Base-by-base conservation (phyloP, 208 protist species). In the Wallacemonas sp. region DNA sequence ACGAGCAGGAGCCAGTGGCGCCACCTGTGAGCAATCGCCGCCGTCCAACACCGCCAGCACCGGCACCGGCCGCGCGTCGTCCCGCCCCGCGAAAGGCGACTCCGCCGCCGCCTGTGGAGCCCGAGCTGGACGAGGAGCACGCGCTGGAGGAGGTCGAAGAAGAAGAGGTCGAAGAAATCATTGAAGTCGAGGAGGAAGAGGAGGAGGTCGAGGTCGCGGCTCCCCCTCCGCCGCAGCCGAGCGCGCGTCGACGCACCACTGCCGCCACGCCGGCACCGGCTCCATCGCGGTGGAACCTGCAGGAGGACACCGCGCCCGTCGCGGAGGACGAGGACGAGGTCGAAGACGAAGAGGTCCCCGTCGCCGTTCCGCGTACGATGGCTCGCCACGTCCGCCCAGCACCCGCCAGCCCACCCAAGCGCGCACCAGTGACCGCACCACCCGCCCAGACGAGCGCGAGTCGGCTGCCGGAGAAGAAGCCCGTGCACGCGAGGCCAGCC, bases 81-180 rank as follows among this genome's bases (percentile, higher is more conserved):
- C 36, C 36, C 36, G 48, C 22, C 8, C 7, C 44, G 18, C 48
- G 48, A 5, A 55, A 55, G 31, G 55, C 38, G n/a, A 22, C 54
- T 16, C 33, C 52, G 22, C 31, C 72, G 38, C 65, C 52, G 2
- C 49, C 65, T 12, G 12, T 64, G 11, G 26, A 55, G 45, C 50
- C 49, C 28, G 38, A 49, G 32, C 29, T 49, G 20, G 54, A 55
- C 14, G 38, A 62, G 57, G 67, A 66, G 32, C 54, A 50, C n/a
- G 44, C 32, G 36, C 39, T 55, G 44, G 61, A 78, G 26, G 72
- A 65, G 41, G 23, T 69, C 26, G 68, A 69, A n/a, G 66, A 63
- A 5, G n/a, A n/a, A n/a, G n/a, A n/a, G n/a, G 68, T 44, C 48
- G 61, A 72, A 57, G 67, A 74, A 41, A 61, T 62, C 8, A 52